Evolutionary conservation across 306 rosid species (phyloP).

Genomic region (Ormosia emarginata): DNA sequence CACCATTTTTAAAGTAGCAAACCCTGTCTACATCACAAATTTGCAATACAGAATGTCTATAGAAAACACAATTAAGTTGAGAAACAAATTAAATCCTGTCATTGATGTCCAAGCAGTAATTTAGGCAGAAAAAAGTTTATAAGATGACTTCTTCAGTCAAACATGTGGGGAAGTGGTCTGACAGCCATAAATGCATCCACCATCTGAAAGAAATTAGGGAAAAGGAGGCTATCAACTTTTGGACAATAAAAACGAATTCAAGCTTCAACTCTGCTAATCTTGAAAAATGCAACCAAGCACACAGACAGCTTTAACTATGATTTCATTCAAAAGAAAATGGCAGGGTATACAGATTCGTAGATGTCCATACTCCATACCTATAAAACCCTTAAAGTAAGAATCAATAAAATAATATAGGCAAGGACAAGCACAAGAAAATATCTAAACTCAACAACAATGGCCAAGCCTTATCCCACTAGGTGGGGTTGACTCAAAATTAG

Average conservation of each 20-base stretch:
- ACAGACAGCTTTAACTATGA: background rate
- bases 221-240: background rate
- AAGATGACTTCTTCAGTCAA: conserved; percentile 34
- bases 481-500: background rate
- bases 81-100: background rate
- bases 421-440: background rate
- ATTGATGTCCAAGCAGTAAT: background rate
- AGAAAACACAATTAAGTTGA: background rate
- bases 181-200: conserved; percentile 93
- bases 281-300: background rate
- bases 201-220: conserved; percentile 47
- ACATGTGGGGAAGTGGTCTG: conserved; percentile 80
- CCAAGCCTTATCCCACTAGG: background rate
- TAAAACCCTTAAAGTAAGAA: background rate
- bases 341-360: background rate
- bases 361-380: background rate
- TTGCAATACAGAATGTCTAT: background rate
- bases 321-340: background rate
- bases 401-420: background rate
- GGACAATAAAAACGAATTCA: background rate
- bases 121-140: background rate
- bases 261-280: background rate
- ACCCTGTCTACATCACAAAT: background rate
- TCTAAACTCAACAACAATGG: background rate
- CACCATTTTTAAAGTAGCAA: background rate